Percentiles rank a stretch among this genome's conserved stretches.
These are phyloP conservation scores for Colletotrichum lupini DNA, from an alignment of 2,329 filamentous ascomycete genomes.

Conservation along the genomic window DNA sequence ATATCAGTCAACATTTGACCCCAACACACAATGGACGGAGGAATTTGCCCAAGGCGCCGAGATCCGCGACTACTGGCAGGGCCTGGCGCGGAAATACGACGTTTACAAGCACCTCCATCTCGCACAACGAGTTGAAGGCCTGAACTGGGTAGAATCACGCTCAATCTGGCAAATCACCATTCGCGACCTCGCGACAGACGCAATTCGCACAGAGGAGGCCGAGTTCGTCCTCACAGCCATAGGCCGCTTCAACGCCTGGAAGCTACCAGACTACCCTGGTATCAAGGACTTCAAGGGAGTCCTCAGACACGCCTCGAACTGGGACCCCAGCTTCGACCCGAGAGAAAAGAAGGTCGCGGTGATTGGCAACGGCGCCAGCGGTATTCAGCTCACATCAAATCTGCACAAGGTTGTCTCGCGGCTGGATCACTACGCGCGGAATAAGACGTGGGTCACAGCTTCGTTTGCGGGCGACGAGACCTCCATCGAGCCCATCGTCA, in stretches of 20 bases:
- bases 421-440: conserved; percentile 74
- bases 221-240: conserved; percentile 73
- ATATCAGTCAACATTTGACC: conserved; percentile 75
- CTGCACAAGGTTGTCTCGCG: conserved; percentile 59
- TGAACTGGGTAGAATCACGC: conserved; percentile 63
- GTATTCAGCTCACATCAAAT: conserved; percentile 67
- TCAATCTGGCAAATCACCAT: conserved; percentile 67
- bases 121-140: conserved; percentile 63
- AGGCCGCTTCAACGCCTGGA: conserved; percentile 75
- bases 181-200: conserved; percentile 49
- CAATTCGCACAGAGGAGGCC: conserved; percentile 56
- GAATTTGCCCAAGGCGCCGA: conserved; percentile 75
- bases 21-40: conserved; percentile 76
- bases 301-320: conserved; percentile 70
- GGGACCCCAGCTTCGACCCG: conserved; percentile 63
- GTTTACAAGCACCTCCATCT: conserved; percentile 70
- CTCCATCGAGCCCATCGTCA: conserved; percentile 66
- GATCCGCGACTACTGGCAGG: conserved; percentile 75
- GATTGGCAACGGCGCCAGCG: conserved; percentile 72
- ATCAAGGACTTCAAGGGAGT: conserved; percentile 64
- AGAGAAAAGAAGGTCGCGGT: conserved; percentile 64
- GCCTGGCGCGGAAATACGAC: conserved; percentile 70
- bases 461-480: conserved; percentile 68
- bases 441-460: conserved; percentile 74
- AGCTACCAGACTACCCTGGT: conserved; percentile 70